Conservation (phyloP, 257 asterid genomes). For the Penstemon eatonii region DNA sequence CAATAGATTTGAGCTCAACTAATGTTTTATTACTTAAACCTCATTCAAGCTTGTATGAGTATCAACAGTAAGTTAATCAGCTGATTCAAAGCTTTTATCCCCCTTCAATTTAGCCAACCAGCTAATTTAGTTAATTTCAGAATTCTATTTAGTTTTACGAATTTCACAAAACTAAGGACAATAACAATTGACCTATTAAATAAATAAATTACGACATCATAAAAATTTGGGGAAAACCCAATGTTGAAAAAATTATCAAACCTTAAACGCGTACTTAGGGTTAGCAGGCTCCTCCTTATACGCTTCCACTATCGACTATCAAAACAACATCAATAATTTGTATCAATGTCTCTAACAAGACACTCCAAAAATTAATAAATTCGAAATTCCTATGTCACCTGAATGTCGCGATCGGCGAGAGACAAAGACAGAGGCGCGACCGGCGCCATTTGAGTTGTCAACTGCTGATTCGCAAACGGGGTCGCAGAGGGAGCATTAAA, state of each 20-base stretch:
- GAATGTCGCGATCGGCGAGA: slow-evolving; percentile 92
- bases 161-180: neutral
- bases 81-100: neutral
- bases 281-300: slow-evolving; percentile 91
- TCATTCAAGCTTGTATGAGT: neutral
- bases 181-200: slow-evolving; percentile 2
- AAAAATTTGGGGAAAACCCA: neutral
- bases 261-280: slow-evolving; percentile 90
- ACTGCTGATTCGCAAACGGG: slow-evolving; percentile 63
- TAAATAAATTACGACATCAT: neutral
- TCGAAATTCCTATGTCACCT: slow-evolving; percentile 33
- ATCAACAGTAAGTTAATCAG: neutral
- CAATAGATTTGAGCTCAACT: neutral
- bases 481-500: slow-evolving; percentile 42
- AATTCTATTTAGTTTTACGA: neutral
- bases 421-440: slow-evolving; percentile 93
- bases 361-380: neutral
- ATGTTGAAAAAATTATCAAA: slow-evolving; percentile 25
- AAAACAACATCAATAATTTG: slow-evolving; percentile 20
- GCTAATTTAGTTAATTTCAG: neutral
- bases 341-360: slow-evolving; percentile 4
- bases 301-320: slow-evolving; percentile 86
- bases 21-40: neutral
- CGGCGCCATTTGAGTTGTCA: slow-evolving; percentile 99
- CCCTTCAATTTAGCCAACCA: neutral